Evolutionary conservation across 192 early-diverging fungal genomes (phyloP), one percentile per base, ranked within the genome.

Genomic region (Entomortierella parvispora): DNA sequence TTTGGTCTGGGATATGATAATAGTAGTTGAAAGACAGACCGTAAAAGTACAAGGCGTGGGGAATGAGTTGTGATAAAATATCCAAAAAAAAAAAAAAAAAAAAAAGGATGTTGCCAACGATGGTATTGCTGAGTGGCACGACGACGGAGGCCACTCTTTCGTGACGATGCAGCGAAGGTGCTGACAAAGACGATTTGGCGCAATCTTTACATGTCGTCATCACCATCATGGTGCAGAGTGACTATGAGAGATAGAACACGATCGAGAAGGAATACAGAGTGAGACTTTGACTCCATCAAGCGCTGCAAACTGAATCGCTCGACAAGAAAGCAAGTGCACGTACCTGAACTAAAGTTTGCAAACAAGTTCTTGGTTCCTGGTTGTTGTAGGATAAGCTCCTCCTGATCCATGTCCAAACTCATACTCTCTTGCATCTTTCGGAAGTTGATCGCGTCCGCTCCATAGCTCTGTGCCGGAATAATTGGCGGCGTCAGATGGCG

Each of bases 401-500:
- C 92, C 7, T 70, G 61, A 33, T 90, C 90, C 17, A 93, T 82
- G 65, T 93, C 92, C 58, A 93, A 65, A 61, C 86, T 87, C 18
- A 81, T 10, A 58, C 86, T 90, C 42, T 93, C 92, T 3, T 84
- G 69, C 72, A 93, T 82, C 55, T 81, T 68, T 40, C 92, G 55
- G 48, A 93, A 93, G 57, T 92, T 92, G 56, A 89, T 71, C 1
- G 90, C 88, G 71, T 93, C 92, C 18, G 82, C 61, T 20, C 87
- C 87, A 70, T 81, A 79, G n/a, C 83, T 76, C 52, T 82, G 76
- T 26, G 80, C 72, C 4, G 95, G 95, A 42, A 94, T 79, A 61
- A 98, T 96, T 1, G 96, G 96, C 49, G 96, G 96, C 17, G 83
- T 84, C 53, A 84, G 69, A 82, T 98, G 89, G 33, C 96, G 85